A percentile compares a stretch with the other conserved stretches of the same genome.
phyloP scores from a whole-genome alignment of 2,329 filamentous ascomycete genomes.

The Penicillium verrucosum region DNA sequence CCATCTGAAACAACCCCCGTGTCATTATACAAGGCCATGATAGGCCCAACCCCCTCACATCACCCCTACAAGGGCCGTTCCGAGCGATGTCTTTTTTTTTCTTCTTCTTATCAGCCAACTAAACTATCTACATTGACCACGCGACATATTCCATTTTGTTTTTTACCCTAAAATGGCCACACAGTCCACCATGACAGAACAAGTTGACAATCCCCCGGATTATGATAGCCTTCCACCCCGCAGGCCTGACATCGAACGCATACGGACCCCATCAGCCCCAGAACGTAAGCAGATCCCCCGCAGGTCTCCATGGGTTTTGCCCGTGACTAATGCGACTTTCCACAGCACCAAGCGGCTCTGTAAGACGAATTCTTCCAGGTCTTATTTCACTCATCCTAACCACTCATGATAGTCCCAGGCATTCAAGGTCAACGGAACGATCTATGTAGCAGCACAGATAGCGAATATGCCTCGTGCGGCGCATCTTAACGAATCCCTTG shows the following conservation, averaged over 20 bases:
- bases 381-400: background rate
- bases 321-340: background rate
- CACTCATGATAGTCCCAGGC: background rate
- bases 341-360: background rate
- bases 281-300: background rate
- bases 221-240: background rate
- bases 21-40: background rate
- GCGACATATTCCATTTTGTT: background rate
- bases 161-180: background rate
- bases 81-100: background rate
- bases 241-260: background rate
- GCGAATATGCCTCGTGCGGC: background rate
- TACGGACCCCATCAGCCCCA: background rate
- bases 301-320: background rate
- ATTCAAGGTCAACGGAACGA: constrained; percentile 3
- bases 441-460: background rate
- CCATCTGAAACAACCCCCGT: background rate
- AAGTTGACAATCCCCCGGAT: background rate
- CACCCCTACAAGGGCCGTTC: background rate
- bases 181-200: background rate
- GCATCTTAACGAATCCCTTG: background rate
- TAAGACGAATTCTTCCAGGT: background rate
- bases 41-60: background rate
- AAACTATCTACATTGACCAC: background rate
- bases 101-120: background rate